A percentile compares a stretch with the other conserved stretches of the same genome.
phyloP scores from a whole-genome alignment of 208 protist genomes.

The Trypanosoma grayi region DNA sequence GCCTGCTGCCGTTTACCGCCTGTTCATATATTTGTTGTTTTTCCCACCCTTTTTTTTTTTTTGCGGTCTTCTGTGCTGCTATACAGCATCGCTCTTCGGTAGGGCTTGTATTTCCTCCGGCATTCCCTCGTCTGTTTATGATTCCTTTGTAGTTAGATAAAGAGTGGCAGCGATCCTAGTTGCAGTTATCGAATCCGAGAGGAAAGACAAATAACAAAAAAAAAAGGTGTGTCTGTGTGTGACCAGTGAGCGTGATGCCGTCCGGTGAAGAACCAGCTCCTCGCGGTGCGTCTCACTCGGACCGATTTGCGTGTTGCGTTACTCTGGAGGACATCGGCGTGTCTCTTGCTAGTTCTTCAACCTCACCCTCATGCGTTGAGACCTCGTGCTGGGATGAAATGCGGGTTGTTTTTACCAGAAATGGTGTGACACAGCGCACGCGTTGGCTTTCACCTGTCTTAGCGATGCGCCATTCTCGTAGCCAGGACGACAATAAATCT shows the following conservation, averaged over 20 bases:
- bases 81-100: too few relatives aligned
- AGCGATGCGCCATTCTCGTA: too few relatives aligned
- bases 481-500: too few relatives aligned
- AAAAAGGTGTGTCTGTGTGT: too few relatives aligned
- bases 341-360: constrained; percentile 21
- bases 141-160: too few relatives aligned
- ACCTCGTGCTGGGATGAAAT: constrained; percentile 58
- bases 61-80: neutral
- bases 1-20: too few relatives aligned
- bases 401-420: constrained; percentile 29
- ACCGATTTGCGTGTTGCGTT: constrained; percentile 46
- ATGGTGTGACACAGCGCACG: constrained; percentile 47
- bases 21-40: constrained; percentile 2
- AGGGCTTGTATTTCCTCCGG: too few relatives aligned
- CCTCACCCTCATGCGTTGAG: constrained; percentile 4
- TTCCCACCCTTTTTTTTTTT: neutral
- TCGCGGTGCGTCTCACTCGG: neutral
- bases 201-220: neutral
- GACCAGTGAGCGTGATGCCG: too few relatives aligned
- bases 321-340: constrained; percentile 52
- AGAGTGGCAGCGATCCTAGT: too few relatives aligned
- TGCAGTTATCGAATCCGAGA: neutral
- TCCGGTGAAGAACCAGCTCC: neutral
- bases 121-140: too few relatives aligned
- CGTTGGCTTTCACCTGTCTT: constrained; percentile 46